phyloP scores from a whole-genome alignment of 2,329 filamentous ascomycete genomes.

The Fusarium burgessii region DNA sequence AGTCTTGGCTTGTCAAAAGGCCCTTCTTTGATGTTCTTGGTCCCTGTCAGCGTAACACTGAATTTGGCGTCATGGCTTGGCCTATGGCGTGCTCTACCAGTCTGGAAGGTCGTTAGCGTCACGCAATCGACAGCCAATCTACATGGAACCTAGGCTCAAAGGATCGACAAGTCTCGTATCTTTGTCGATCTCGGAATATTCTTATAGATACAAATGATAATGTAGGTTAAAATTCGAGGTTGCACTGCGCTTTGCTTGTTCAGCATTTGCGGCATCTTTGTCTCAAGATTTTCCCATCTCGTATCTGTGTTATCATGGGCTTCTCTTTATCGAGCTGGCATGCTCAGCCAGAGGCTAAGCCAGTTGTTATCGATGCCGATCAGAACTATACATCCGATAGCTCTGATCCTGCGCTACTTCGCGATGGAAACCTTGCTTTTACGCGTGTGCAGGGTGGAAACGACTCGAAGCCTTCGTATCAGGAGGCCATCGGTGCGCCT shows the following conservation, averaged over 20 bases:
- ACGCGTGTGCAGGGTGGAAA: slow-evolving; percentile 55
- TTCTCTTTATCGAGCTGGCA: slow-evolving; percentile 2
- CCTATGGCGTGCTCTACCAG: slow-evolving; percentile 29
- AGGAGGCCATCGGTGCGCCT: slow-evolving; percentile 71
- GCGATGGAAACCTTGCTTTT: slow-evolving; percentile 37
- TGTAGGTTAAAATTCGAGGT: not conserved
- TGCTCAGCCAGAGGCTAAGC: not conserved
- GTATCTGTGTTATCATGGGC: not conserved
- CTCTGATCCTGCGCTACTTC: slow-evolving; percentile 24
- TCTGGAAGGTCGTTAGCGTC: slow-evolving; percentile 23
- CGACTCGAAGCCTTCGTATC: slow-evolving; percentile 60
- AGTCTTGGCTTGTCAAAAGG: not conserved
- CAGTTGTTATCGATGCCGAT: slow-evolving; percentile 26
- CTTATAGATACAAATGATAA: not conserved
- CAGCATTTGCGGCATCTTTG: not conserved
- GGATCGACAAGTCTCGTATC: not conserved
- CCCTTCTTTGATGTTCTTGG: not conserved
- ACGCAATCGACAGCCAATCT: slow-evolving; percentile 25
- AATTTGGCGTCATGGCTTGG: slow-evolving; percentile 23
- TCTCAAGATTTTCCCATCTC: not conserved
- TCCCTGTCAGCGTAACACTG: slow-evolving; percentile 6
- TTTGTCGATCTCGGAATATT: not conserved
- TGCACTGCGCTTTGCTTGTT: not conserved
- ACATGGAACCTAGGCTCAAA: not conserved
- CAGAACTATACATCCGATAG: slow-evolving; percentile 55